phyloP scores from a whole-genome alignment of 306 rosid species.

The Dalbergia oliveri region DNA sequence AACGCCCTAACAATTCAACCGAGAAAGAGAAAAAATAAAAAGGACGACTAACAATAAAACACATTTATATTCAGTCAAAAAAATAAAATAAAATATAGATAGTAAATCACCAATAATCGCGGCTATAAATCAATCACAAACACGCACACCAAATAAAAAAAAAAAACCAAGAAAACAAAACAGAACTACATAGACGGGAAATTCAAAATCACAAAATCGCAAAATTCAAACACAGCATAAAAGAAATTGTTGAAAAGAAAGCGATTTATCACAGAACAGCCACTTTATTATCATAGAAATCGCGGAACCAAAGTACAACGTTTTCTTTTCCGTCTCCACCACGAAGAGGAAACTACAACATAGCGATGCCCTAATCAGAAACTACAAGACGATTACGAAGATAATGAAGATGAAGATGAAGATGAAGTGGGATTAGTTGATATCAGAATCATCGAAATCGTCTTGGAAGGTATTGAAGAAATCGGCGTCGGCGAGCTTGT shows the following conservation, averaged over 20 bases:
- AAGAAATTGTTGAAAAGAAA: not conserved
- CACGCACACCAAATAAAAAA: not conserved
- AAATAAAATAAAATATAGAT: not conserved
- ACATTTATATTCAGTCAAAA: not conserved
- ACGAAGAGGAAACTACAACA: not conserved
- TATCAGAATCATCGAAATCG: constrained; percentile 86
- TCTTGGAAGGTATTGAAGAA: constrained; percentile 82
- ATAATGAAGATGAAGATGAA: not conserved
- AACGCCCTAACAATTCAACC: too few relatives aligned
- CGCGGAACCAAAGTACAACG: constrained; percentile 14
- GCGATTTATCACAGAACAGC: not conserved
- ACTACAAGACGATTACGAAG: too few relatives aligned
- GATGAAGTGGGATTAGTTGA: constrained; percentile 51
- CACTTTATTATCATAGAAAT: constrained; percentile 22
- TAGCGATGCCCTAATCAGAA: not conserved
- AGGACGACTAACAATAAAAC: too few relatives aligned
- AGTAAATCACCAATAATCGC: not conserved
- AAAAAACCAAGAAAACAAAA: not conserved
- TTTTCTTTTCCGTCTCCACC: not conserved
- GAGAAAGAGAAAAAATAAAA: too few relatives aligned
- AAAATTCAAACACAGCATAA: not conserved
- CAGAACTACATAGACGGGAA: not conserved
- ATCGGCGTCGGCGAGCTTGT: constrained; percentile 82
- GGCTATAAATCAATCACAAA: not conserved
- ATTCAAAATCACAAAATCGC: not conserved